These are phyloP conservation scores for Septoria petroselini DNA, from an alignment of 2,329 filamentous ascomycete species.

Conservation along the genomic window DNA sequence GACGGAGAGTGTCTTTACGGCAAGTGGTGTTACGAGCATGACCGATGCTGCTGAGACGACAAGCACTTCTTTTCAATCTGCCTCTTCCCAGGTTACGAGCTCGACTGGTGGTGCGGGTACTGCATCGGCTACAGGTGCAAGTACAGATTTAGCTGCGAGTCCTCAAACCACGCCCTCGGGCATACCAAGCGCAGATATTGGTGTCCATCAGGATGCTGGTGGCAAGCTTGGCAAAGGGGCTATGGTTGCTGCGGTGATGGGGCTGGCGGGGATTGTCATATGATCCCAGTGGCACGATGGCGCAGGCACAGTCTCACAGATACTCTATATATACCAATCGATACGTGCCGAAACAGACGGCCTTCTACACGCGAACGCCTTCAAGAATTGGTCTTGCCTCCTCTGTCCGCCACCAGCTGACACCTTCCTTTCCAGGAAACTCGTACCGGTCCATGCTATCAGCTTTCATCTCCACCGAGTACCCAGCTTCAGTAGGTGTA, in stretches of 20 bases:
- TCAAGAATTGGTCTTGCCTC: constrained; percentile 74
- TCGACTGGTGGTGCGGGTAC: not conserved
- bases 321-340: too few species aligned
- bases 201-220: too few species aligned
- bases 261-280: too few species aligned
- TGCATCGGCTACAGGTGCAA: not conserved
- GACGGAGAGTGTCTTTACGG: constrained; percentile 2
- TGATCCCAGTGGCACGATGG: too few species aligned
- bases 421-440: constrained; percentile 72
- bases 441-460: constrained; percentile 78
- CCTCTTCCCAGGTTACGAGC: not conserved
- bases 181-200: not conserved
- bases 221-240: too few species aligned
- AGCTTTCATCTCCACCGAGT: constrained; percentile 90
- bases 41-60: not conserved
- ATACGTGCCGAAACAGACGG: too few species aligned
- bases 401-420: constrained; percentile 82
- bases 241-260: too few species aligned
- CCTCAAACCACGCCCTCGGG: not conserved
- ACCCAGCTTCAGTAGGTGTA: constrained; percentile 77
- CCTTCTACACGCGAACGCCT: constrained; percentile 34
- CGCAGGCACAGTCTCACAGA: too few species aligned
- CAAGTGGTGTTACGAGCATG: not conserved
- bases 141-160: not conserved
- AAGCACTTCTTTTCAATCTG: not conserved